Conservation (phyloP, 1,139 yeast species). For the Yamadazyma siamensis region DNA sequence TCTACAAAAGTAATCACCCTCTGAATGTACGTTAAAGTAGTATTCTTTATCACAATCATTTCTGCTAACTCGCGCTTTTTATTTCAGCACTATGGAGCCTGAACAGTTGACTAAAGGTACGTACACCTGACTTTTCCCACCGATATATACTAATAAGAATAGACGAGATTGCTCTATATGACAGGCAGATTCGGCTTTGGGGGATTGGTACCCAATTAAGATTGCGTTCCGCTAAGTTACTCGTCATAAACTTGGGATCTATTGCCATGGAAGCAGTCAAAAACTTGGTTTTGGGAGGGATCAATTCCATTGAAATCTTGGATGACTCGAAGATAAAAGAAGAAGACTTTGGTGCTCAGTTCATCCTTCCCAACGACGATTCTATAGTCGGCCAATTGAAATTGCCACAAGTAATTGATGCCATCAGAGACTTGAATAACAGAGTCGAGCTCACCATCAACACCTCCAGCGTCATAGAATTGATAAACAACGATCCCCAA, state of each 20-base stretch:
- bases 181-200: conserved; percentile 94
- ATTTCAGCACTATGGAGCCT: too few species aligned
- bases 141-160: background rate
- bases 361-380: conserved; percentile 63
- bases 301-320: conserved; percentile 70
- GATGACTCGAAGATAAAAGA: conserved; percentile 56
- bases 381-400: conserved; percentile 46
- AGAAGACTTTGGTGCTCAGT: conserved; percentile 73
- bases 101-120: conserved; percentile 14
- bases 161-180: conserved; percentile 91
- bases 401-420: conserved; percentile 50
- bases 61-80: too few species aligned
- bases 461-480: conserved; percentile 25
- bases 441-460: conserved; percentile 58
- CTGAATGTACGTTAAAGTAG: too few species aligned
- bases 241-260: conserved; percentile 67
- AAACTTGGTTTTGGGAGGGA: conserved; percentile 84
- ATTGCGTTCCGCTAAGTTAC: conserved; percentile 68
- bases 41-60: too few species aligned
- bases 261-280: conserved; percentile 79
- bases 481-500: conserved; percentile 19
- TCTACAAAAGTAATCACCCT: too few species aligned
- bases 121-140: conserved; percentile 4
- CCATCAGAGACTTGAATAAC: conserved; percentile 72
- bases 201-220: conserved; percentile 90